A percentile compares a stretch with the other conserved stretches of the same genome.
phyloP scores from a whole-genome alignment of 345 rosid species.

The Kandelia obovata region DNA sequence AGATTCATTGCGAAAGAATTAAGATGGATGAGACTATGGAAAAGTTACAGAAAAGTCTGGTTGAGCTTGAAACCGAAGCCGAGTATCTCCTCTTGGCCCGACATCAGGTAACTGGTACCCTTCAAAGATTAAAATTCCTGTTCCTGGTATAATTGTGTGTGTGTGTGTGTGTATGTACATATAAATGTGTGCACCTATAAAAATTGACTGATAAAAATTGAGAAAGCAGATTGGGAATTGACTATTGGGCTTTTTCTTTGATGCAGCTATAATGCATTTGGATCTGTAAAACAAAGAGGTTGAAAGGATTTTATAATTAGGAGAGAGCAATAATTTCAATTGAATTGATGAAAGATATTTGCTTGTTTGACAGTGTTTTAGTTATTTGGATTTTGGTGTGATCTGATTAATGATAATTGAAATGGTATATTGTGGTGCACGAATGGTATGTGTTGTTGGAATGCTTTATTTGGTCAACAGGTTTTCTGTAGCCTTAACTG shows the following conservation, averaged over 20 bases:
- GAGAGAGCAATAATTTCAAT: too few relatives aligned
- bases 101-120: slow-evolving; percentile 40
- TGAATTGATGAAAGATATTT: too few relatives aligned
- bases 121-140: neutral
- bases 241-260: too few relatives aligned
- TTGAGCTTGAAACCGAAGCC: slow-evolving; percentile 69
- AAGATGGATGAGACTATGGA: slow-evolving; percentile 59
- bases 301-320: too few relatives aligned
- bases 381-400: too few relatives aligned
- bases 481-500: neutral
- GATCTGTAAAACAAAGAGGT: too few relatives aligned
- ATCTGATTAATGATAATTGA: neutral
- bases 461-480: too few relatives aligned
- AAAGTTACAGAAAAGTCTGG: slow-evolving; percentile 40
- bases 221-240: too few relatives aligned
- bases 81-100: slow-evolving; percentile 62
- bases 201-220: too few relatives aligned
- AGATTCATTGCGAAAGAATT: neutral
- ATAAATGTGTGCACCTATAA: neutral
- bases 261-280: too few relatives aligned
- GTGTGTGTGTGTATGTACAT: neutral
- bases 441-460: neutral
- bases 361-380: too few relatives aligned
- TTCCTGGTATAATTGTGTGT: neutral
- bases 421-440: neutral